Conservation (phyloP, 768 basidiomycete genomes). For the Trametes coccinea region DNA sequence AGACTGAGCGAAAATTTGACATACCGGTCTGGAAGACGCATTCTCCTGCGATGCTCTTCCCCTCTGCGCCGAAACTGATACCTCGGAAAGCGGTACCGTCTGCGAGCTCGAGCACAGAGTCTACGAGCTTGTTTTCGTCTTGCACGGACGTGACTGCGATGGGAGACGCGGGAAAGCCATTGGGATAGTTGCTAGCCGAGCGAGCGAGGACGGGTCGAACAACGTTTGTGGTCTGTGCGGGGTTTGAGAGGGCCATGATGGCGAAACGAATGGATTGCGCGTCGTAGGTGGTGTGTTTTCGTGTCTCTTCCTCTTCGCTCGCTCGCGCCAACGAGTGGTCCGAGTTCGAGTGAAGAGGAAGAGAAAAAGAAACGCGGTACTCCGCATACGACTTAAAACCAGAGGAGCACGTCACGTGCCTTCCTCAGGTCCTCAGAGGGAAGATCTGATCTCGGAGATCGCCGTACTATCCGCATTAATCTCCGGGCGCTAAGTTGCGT, state of each 20-base stretch:
- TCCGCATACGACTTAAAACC: constrained; percentile 17
- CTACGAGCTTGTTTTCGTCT: constrained; percentile 32
- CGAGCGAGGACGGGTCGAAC: constrained; percentile 47
- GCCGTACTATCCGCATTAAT: neutral
- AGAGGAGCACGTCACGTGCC: neutral
- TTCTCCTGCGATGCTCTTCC: constrained; percentile 92
- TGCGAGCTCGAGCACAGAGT: constrained; percentile 82
- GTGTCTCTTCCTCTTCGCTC: constrained; percentile 36
- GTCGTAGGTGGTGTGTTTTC: neutral
- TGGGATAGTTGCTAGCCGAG: constrained; percentile 42
- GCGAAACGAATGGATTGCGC: constrained; percentile 7
- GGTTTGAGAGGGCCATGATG: constrained; percentile 23
- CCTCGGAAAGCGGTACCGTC: constrained; percentile 90
- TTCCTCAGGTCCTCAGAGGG: too few species aligned
- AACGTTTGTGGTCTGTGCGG: constrained; percentile 23
- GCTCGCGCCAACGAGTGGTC: constrained; percentile 25
- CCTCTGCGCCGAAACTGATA: constrained; percentile 90
- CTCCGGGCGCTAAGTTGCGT: too few species aligned
- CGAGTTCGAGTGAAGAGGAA: constrained; percentile 34
- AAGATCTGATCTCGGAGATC: constrained; percentile 13
- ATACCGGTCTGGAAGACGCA: constrained; percentile 99
- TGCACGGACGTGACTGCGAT: constrained; percentile 36
- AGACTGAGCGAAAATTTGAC: constrained; percentile 30
- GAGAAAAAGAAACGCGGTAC: constrained; percentile 29
- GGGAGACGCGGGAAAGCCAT: constrained; percentile 37